phyloP scores from a whole-genome alignment of 164 flowering plant genomes.

The Vitis rupestris region DNA sequence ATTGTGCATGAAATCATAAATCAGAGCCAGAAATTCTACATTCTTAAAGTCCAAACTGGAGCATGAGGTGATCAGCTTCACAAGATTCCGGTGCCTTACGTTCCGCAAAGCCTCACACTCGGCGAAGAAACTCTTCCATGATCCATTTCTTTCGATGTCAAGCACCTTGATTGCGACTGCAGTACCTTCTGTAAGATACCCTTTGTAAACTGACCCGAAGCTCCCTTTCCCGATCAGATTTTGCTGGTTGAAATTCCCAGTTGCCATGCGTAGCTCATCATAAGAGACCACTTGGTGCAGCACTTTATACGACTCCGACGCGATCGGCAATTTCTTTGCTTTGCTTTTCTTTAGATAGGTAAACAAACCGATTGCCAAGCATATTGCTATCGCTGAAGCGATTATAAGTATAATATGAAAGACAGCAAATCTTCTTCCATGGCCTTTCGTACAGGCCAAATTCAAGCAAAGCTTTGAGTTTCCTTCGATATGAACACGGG shows the following conservation, averaged over 20 bases:
- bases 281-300: conserved; percentile 33
- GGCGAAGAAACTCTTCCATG: conserved; percentile 40
- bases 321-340: not conserved
- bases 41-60: conserved; percentile 38
- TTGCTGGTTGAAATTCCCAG: conserved; percentile 25
- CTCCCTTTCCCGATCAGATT: conserved; percentile 59
- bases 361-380: not conserved
- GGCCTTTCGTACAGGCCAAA: not conserved
- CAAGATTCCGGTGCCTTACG: conserved; percentile 59
- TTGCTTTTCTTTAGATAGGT: conserved; percentile 6
- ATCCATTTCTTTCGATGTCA: conserved; percentile 17
- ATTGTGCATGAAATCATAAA: conserved; percentile 45
- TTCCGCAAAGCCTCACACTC: conserved; percentile 54
- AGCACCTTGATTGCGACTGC: conserved; percentile 46
- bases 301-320: not conserved
- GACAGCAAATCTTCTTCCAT: not conserved
- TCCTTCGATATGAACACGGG: conserved; percentile 28
- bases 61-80: conserved; percentile 47
- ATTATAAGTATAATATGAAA: conserved; percentile 1
- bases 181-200: conserved; percentile 22
- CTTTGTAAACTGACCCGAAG: conserved; percentile 56
- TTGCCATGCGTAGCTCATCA: conserved; percentile 38
- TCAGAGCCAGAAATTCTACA: conserved; percentile 42
- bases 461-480: conserved; percentile 37
- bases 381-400: not conserved